Conservation (phyloP, 768 basidiomycete species). For the Naganishia kalamii region DNA sequence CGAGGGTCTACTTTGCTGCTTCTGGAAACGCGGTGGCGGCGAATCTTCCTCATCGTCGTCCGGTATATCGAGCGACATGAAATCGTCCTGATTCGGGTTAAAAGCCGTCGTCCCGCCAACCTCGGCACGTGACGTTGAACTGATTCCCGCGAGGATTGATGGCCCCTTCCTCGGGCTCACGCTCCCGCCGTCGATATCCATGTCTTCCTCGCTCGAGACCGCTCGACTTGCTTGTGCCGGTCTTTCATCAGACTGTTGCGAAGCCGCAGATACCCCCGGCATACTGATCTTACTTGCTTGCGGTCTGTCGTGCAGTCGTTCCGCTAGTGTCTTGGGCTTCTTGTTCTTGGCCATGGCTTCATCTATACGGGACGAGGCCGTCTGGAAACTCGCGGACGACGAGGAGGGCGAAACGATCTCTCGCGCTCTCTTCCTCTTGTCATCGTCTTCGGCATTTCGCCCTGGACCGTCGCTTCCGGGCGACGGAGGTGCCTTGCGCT, state of each 20-base stretch:
- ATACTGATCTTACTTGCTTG: not conserved
- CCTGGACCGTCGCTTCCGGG: not conserved
- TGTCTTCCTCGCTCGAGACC: not conserved
- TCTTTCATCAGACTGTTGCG: not conserved
- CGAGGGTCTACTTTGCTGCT: not conserved
- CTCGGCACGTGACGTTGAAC: too few relatives aligned
- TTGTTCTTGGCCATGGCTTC: not conserved
- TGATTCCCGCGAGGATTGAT: not conserved
- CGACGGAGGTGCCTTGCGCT: not conserved
- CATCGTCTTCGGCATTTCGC: not conserved
- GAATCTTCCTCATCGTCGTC: not conserved
- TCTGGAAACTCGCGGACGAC: not conserved
- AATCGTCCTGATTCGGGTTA: slow-evolving; percentile 7
- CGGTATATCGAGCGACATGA: slow-evolving; percentile 8
- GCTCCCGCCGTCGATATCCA: not conserved
- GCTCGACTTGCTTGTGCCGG: not conserved
- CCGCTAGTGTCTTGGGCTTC: not conserved
- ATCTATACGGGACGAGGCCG: not conserved
- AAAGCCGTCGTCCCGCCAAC: not conserved
- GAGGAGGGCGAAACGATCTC: not conserved
- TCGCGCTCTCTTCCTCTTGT: not conserved
- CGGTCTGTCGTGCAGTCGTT: not conserved
- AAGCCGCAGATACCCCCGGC: too few relatives aligned
- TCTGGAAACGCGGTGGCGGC: not conserved
- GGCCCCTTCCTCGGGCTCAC: not conserved